Evolutionary conservation across 371 early-diverging fungal genomes (phyloP), one percentile per base, ranked within the genome.

Genomic region (Apophysomyces sp.): DNA sequence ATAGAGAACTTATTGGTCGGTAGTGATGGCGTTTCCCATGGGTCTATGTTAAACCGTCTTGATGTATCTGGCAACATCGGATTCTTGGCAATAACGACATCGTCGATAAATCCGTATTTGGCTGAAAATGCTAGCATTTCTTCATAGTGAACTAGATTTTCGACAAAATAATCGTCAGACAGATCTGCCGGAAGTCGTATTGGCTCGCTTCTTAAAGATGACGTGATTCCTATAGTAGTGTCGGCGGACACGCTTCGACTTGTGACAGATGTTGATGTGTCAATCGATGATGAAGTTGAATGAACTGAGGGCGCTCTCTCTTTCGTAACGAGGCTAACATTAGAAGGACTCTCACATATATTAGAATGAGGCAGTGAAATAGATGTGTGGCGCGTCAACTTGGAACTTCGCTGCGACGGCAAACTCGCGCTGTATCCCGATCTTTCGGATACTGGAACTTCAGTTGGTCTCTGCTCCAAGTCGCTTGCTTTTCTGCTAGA

Each of bases 91-190:
- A 63, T 27, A 4, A 54, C 59, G 2, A 56, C 40, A 1, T 55
- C 37, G 28, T 79, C 67, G 63, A 78, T 65, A 24, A 68, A 74
- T 7, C 78, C 71, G 53, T 87, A 85, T 44, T 84, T 80, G 2
- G 76, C 73, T 13, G 83, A 69, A 72, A 88, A 88, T 3, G 63
- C 67, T 31, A 76, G 69, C 1, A 85, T 74, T 29, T 78, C 76
- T 62, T 88, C 88, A 63, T 81, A 86, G 49, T 81, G 82, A 2
- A 67, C 71, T n/a, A 88, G 59, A 32, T 84, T 80, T 21, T 88
- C 86, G 8, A 72, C 76, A 63, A 88, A 88, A 16, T 72, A 61
- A 5, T 76, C 67, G 7, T 82, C 82, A 1, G 64, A 44, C 5
- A 84, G 60, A 12, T 76, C 72, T 4, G 52, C 52, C 0, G 86